Evolutionary conservation across 2,329 filamentous ascomycete species (phyloP).

Genomic region (Sclerotinia trifoliorum): DNA sequence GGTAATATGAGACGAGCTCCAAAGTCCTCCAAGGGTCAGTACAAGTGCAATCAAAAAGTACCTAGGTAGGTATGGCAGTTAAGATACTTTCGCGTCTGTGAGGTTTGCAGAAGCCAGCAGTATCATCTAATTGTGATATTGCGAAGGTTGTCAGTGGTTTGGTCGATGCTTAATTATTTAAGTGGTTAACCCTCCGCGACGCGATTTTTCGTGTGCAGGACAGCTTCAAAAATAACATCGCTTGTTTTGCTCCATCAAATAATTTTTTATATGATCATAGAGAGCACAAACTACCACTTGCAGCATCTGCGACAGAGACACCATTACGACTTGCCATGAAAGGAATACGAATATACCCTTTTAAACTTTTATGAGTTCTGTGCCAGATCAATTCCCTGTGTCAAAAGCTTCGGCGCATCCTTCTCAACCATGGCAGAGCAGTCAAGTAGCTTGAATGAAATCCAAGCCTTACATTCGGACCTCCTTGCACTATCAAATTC

Average conservation of each 20-base stretch:
- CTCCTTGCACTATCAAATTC: slow-evolving; percentile 73
- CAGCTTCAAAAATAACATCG: slow-evolving; percentile 23
- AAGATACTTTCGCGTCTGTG: slow-evolving; percentile 1
- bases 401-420: slow-evolving; percentile 31
- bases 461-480: slow-evolving; percentile 84
- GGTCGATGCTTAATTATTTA: neutral
- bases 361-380: slow-evolving; percentile 15
- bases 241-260: slow-evolving; percentile 22
- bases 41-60: slow-evolving; percentile 4
- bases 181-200: slow-evolving; percentile 14
- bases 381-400: slow-evolving; percentile 6
- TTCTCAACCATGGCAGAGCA: slow-evolving; percentile 63
- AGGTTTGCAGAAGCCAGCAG: slow-evolving; percentile 8
- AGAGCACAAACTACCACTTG: slow-evolving; percentile 4
- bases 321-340: slow-evolving; percentile 8
- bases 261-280: slow-evolving; percentile 19
- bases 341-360: neutral
- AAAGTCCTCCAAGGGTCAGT: neutral
- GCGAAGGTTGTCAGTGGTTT: neutral
- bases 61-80: neutral
- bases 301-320: slow-evolving; percentile 14
- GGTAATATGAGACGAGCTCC: slow-evolving; percentile 3
- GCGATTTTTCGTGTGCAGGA: slow-evolving; percentile 23
- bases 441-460: slow-evolving; percentile 65
- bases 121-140: neutral